Conservation (phyloP, 1,139 yeast genomes). For the Groenewaldozyma auringiensis region DNA sequence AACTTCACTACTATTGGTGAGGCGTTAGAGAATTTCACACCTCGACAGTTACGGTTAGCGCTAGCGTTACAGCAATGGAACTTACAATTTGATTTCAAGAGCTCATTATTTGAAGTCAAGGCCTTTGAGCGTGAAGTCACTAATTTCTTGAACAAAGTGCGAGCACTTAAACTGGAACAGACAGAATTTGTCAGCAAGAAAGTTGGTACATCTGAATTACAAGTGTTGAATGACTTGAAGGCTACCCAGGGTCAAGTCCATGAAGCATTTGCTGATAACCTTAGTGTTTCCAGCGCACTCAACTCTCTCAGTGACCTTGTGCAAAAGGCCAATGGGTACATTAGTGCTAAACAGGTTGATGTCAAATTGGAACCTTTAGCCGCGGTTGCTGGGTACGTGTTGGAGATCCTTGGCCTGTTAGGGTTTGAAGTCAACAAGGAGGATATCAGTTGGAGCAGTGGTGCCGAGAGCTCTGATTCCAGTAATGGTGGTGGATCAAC, state of each 20-base stretch:
- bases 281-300: slow-evolving; percentile 70
- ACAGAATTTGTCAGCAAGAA: slow-evolving; percentile 45
- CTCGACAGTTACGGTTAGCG: slow-evolving; percentile 82
- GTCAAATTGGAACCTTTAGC: slow-evolving; percentile 59
- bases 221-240: slow-evolving; percentile 45
- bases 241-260: slow-evolving; percentile 58
- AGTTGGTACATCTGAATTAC: slow-evolving; percentile 47
- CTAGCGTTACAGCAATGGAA: slow-evolving; percentile 93
- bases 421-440: slow-evolving; percentile 73
- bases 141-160: slow-evolving; percentile 75
- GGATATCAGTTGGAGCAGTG: slow-evolving; percentile 69
- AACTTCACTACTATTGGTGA: slow-evolving; percentile 93
- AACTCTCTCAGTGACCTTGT: slow-evolving; percentile 61
- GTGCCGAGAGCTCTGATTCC: slow-evolving; percentile 13
- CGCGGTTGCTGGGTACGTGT: slow-evolving; percentile 60
- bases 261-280: slow-evolving; percentile 77
- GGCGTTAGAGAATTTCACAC: slow-evolving; percentile 60
- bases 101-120: slow-evolving; percentile 67
- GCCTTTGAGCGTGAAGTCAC: slow-evolving; percentile 64
- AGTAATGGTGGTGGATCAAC: slow-evolving; percentile 27
- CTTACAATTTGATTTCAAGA: slow-evolving; percentile 85
- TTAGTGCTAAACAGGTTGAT: slow-evolving; percentile 42
- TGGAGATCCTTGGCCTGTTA: slow-evolving; percentile 57
- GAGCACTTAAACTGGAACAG: slow-evolving; percentile 62
- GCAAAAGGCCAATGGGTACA: slow-evolving; percentile 62